These are phyloP conservation scores for Phytopythium chamaehyphon DNA, from an alignment of 352 stramenopile genomes.

Conservation along the genomic window DNA sequence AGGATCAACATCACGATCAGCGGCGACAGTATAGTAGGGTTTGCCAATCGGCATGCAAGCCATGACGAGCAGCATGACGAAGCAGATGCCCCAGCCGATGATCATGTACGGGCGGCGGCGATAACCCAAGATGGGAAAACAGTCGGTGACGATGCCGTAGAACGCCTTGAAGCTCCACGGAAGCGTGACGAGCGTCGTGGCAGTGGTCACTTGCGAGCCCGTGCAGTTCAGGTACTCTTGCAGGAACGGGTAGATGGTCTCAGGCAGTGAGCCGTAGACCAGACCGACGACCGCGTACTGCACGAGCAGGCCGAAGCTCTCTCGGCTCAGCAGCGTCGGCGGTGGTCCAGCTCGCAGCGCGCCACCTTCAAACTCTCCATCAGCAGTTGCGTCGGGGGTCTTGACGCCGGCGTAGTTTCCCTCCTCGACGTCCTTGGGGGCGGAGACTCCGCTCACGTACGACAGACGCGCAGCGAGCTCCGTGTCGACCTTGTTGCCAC, in stretches of 20 bases:
- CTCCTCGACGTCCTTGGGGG: conserved; percentile 16
- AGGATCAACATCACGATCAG: conserved; percentile 13
- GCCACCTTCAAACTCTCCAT: conserved; percentile 33
- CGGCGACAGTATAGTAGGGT: conserved; percentile 30
- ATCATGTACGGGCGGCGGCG: conserved; percentile 65
- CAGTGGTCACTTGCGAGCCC: conserved; percentile 26
- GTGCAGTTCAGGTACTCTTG: conserved; percentile 24
- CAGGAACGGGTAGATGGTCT: conserved; percentile 31
- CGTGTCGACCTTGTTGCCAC: conserved; percentile 24
- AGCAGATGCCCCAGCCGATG: conserved; percentile 35
- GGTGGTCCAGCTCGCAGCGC: conserved; percentile 12
- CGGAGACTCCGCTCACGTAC: conserved; percentile 24
- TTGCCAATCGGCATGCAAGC: conserved; percentile 14
- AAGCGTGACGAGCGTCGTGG: conserved; percentile 20
- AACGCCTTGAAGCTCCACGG: conserved; percentile 63
- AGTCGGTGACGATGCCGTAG: conserved; percentile 71
- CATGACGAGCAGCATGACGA: conserved; percentile 31
- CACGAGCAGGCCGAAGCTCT: conserved; percentile 23
- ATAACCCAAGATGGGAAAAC: conserved; percentile 61
- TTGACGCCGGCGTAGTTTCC: conserved; percentile 17
- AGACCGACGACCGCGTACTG: conserved; percentile 33
- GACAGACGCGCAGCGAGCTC: conserved; percentile 26
- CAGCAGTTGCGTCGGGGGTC: conserved; percentile 15
- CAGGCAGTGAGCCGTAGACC: conserved; percentile 22
- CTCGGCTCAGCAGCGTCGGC: conserved; percentile 15